Percentiles rank a stretch among this genome's conserved stretches.
Evolutionary conservation across 257 asterid species (phyloP).

Genomic region (Jasminum sambac): DNA sequence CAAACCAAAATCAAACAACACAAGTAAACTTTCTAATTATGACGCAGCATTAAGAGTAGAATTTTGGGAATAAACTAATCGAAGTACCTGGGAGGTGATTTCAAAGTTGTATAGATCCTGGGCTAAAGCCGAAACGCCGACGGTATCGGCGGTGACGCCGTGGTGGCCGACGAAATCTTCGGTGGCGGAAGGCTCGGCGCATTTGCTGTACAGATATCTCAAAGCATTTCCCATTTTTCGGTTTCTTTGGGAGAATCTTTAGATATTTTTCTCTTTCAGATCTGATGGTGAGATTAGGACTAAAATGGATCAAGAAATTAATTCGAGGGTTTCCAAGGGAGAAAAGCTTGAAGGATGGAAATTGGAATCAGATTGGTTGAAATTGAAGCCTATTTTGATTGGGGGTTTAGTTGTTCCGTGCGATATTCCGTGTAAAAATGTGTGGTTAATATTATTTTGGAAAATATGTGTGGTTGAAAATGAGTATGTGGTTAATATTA

Average conservation of each 20-base stretch:
- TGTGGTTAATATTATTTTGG: too few relatives aligned
- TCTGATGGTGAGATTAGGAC: not conserved
- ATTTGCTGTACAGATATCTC: slow-evolving; percentile 53
- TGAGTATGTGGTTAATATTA: too few relatives aligned
- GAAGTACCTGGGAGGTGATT: slow-evolving; percentile 70
- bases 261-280: not conserved
- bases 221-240: slow-evolving; percentile 73
- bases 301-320: not conserved
- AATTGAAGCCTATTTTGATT: too few relatives aligned
- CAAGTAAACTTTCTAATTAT: not conserved
- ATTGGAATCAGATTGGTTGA: not conserved
- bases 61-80: not conserved
- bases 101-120: slow-evolving; percentile 84
- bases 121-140: slow-evolving; percentile 73
- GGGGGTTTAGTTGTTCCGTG: too few relatives aligned
- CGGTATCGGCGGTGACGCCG: slow-evolving; percentile 53
- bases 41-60: not conserved
- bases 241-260: slow-evolving; percentile 9
- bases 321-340: not conserved
- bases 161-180: slow-evolving; percentile 60
- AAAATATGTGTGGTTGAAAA: too few relatives aligned
- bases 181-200: slow-evolving; percentile 50
- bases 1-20: not conserved
- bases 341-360: not conserved
- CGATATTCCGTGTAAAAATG: too few relatives aligned